Evolutionary conservation across 139 green algal species (phyloP).

Genomic region (Dunaliella primolecta): DNA sequence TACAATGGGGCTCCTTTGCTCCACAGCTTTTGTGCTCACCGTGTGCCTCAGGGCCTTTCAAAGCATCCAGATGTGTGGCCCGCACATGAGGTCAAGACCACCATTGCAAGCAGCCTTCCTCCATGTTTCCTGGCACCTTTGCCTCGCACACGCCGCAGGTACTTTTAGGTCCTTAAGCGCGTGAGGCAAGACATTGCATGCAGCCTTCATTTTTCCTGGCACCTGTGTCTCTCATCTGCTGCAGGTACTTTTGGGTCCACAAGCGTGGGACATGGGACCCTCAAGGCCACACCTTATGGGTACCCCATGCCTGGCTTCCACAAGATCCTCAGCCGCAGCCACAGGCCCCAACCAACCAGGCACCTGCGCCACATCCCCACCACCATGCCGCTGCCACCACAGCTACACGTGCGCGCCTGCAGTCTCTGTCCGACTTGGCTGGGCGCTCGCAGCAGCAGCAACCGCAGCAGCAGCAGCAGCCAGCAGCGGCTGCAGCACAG

Average conservation of each 20-base stretch:
- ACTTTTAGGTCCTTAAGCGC: neutral
- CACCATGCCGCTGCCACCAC: no score
- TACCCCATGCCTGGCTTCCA: neutral
- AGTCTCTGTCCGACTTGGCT: no score
- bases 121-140: neutral
- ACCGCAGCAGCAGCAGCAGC: no score
- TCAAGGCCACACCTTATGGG: neutral
- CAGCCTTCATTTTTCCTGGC: neutral
- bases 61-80: no score
- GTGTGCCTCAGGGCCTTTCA: neutral
- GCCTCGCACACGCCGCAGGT: neutral
- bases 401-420: no score
- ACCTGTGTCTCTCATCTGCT: neutral
- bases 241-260: conserved; percentile 1
- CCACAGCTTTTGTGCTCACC: neutral
- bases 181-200: neutral
- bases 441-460: no score
- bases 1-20: neutral
- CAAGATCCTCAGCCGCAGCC: neutral
- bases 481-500: neutral
- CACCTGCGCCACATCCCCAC: no score
- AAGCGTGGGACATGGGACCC: conserved; percentile 1
- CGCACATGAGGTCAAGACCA: no score
- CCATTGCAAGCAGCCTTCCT: neutral
- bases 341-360: no score